Evolutionary conservation across 352 stramenopile genomes (phyloP), one percentile per base, ranked within the genome.

Genomic region (Phytopythium montanum): DNA sequence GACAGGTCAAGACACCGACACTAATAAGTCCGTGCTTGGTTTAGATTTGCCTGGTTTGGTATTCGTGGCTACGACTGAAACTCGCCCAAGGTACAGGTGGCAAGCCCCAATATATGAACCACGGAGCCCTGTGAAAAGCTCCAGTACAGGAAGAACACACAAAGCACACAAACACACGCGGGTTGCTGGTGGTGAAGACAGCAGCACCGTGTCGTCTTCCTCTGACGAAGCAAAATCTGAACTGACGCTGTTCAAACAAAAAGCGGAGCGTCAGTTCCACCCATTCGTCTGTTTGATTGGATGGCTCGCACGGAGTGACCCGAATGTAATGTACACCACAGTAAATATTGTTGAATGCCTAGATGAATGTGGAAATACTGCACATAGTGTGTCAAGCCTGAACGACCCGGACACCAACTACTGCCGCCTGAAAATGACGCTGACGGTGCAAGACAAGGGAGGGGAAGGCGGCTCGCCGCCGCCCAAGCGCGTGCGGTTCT

Each of bases 1-100:
- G 83, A 93, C 83, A 93, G 83, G 83, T 93, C 83, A 93, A 91
- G 81, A 59, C 65, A 64, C 75, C 68, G 73, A 84, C 80, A 90
- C 68, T 69, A 65, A 52, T 42, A 42, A 73, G 81, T 87, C 70
- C 59, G 62, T 59, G 62, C 84, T 91, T 93, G 84, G 84, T 91
- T 91, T 90, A 88, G 76, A 91, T 73, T 91, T 62, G 84, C 84
- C 70, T 77, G 81, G 82, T 76, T 70, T 60, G 55, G 54, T 93
- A 78, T 93, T 72, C 73, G 79, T 79, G 80, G 69, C 66, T 87
- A 81, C 79, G 79, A 93, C 84, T 91, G 79, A 81, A 74, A 72
- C 79, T 73, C 65, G 76, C 81, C 80, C 84, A 93, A 93, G 68
- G 84, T 53, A 72, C 73, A 75, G 81, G 63, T 93, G 77, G 81